Evolutionary conservation across 2,329 filamentous ascomycete species (phyloP).

Genomic region (Botrytis galanthina): DNA sequence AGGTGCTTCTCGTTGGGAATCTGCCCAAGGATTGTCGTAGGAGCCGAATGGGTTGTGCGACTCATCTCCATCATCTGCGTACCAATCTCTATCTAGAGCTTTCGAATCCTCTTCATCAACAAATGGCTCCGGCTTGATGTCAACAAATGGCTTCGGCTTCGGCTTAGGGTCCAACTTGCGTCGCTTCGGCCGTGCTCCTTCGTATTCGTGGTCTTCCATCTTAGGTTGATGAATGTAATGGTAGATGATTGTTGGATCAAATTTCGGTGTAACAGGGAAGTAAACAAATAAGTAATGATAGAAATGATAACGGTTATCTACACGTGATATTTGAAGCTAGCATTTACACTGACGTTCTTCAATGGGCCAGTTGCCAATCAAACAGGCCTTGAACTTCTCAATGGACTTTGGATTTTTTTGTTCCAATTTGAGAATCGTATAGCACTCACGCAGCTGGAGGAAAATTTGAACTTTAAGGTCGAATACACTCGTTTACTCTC

Average conservation of each 20-base stretch:
- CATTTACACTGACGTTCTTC: not conserved
- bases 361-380: not conserved
- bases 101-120: conserved; percentile 67
- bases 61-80: conserved; percentile 85
- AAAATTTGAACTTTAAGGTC: not conserved
- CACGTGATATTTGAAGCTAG: not conserved
- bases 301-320: not conserved
- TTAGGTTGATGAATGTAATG: conserved; percentile 10
- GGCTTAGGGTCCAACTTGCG: conserved; percentile 64
- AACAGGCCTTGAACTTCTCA: not conserved
- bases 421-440: not conserved
- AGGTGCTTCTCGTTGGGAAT: conserved; percentile 68
- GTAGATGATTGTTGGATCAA: not conserved
- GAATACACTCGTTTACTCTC: not conserved
- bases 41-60: conserved; percentile 88
- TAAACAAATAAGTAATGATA: not conserved
- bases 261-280: not conserved
- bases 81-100: conserved; percentile 89
- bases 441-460: not conserved
- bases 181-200: conserved; percentile 55
- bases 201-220: conserved; percentile 43
- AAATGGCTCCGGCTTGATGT: conserved; percentile 52
- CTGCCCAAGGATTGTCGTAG: conserved; percentile 69
- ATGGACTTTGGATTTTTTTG: not conserved
- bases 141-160: conserved; percentile 49